Percentiles rank a stretch among this genome's conserved stretches.
Conservation (phyloP, 176 grass and related monocot genomes). For the Oryza punctata region DNA sequence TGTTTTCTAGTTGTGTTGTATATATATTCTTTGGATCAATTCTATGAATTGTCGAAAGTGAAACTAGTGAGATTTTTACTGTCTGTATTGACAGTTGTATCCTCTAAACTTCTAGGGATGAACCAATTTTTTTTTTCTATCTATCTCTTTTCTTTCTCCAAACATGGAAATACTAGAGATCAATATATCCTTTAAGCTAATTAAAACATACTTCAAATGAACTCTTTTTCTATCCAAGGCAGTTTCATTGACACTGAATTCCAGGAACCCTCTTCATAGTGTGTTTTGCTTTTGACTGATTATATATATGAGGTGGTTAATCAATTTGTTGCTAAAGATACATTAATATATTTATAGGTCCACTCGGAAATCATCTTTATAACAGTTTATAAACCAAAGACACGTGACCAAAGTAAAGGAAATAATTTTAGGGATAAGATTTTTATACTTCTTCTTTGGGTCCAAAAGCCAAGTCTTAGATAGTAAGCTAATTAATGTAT, state of each 20-base stretch:
- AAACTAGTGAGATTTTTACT: no score
- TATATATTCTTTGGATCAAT: no score
- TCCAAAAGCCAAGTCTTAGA: no score
- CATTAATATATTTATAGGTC: background rate
- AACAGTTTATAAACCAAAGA: background rate
- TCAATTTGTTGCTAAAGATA: background rate
- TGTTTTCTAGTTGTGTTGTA: no score
- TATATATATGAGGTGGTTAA: background rate
- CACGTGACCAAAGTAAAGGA: no score
- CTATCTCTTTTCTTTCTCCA: background rate
- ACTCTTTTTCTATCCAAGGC: no score
- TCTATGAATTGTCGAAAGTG: no score
- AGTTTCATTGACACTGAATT: background rate
- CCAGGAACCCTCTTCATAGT: background rate
- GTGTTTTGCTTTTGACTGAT: background rate
- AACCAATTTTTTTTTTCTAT: background rate
- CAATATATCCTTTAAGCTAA: background rate
- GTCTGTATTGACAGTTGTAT: no score
- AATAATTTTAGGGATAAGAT: background rate
- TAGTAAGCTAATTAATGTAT: background rate
- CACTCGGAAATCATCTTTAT: background rate
- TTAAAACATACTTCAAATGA: background rate
- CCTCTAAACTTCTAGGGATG: no score
- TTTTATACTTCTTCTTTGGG: no score
- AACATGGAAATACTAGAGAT: background rate